Evolutionary conservation across 2,329 filamentous ascomycete species (phyloP), one percentile per base, ranked within the genome.

Genomic region (Colletotrichum lindemuthianum): DNA sequence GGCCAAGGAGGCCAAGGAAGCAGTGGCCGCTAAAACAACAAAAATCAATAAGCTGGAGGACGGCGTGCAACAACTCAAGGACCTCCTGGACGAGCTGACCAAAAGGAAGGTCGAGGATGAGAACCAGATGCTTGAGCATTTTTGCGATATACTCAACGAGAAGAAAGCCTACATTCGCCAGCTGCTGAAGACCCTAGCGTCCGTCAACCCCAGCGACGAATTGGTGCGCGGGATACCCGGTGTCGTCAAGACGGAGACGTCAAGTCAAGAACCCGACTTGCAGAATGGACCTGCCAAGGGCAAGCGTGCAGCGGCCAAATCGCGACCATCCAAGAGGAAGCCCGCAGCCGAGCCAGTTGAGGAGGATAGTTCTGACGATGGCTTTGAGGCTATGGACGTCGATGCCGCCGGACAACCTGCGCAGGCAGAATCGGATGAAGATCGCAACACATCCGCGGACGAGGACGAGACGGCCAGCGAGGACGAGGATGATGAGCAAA

Each of bases 141-240:
- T 92, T 70, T 84, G 86, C 59, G 81, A 86, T 59, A 79, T 95
- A 2, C 78, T 94, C 1, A 94, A 94, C 70, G 87, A 90, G 74
- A 95, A 95, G 79, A 94, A 94, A 76, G 80, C 89, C 56, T 93
- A 92, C 76, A 93, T 94, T 53, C 80, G 91, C 47, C 86, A 93
- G 70, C 90, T 93, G 76, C 88, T 91, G 70, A 83, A 85, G 43
- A 76, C 91, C 16, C 76, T 93, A 32, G 75, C 78, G 4, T 69
- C 78, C 2, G 81, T 80, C 2, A 82, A 83, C 57, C 73, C 24
- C 82, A 40, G 78, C 81, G 36, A 71, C 74, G 12, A 71, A 73
- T 49, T 70, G 65, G 69, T 61, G 92, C 24, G 75, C 78, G 3
- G 24, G 24, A 24, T 24, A 24, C 68, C 77, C 1, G 80, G 80